Evolutionary conservation across 2,329 filamentous ascomycete genomes (phyloP).

Genomic region (Fusarium sp.): DNA sequence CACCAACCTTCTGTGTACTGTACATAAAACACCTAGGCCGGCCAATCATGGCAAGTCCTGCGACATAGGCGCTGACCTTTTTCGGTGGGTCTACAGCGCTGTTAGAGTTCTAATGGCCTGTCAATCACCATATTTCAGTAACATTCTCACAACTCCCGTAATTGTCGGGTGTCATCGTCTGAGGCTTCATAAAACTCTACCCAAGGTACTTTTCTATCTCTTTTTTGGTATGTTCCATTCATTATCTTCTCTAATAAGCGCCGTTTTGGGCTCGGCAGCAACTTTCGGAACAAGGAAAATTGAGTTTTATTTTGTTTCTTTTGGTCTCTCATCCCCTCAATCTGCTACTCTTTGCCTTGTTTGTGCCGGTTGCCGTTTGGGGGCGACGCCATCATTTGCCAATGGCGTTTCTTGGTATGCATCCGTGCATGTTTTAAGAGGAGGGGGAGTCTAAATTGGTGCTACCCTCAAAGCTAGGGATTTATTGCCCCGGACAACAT

Average conservation of each 20-base stretch:
- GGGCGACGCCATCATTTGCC: not conserved
- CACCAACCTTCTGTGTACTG: not conserved
- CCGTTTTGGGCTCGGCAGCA: constrained; percentile 6
- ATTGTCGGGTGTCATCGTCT: constrained; percentile 6
- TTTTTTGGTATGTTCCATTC: not conserved
- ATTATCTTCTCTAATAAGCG: not conserved
- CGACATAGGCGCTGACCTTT: not conserved
- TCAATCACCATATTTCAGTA: constrained; percentile 15
- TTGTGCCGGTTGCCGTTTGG: constrained; percentile 25
- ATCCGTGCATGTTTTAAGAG: constrained; percentile 10
- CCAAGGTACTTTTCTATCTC: no score
- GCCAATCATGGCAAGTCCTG: not conserved
- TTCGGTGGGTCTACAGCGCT: not conserved
- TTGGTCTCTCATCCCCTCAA: not conserved
- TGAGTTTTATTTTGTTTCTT: constrained; percentile 9
- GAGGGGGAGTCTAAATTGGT: constrained; percentile 6
- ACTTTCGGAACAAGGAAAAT: not conserved
- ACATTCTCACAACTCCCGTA: constrained; percentile 1
- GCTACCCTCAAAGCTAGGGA: not conserved
- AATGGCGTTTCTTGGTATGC: constrained; percentile 16
- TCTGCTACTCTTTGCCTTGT: not conserved
- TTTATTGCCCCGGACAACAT: constrained; percentile 25
- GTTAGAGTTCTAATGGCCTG: constrained; percentile 13
- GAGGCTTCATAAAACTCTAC: constrained; percentile 3
- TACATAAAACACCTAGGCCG: not conserved